phyloP scores from a whole-genome alignment of 2,329 filamentous ascomycete genomes.

The Nakataea oryzae region DNA sequence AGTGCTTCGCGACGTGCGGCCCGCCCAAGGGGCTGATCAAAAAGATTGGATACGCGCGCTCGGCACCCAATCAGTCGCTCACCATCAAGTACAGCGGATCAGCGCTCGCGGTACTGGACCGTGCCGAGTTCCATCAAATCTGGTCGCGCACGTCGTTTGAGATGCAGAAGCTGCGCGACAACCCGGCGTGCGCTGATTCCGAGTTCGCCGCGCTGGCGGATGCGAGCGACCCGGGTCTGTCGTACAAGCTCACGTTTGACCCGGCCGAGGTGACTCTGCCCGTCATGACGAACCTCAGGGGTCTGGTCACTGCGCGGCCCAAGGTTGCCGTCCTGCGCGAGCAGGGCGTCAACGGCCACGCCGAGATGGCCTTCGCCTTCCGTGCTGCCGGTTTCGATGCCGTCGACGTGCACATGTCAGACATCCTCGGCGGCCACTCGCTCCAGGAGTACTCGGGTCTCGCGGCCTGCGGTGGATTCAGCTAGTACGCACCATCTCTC shows the following conservation, averaged over 20 bases:
- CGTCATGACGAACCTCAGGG: slow-evolving; percentile 49
- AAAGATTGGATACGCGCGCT: slow-evolving; percentile 70
- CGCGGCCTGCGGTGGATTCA: slow-evolving; percentile 94
- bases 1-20: slow-evolving; percentile 84
- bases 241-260: slow-evolving; percentile 72
- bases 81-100: slow-evolving; percentile 62
- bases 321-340: slow-evolving; percentile 88
- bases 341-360: slow-evolving; percentile 88
- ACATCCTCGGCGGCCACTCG: slow-evolving; percentile 70
- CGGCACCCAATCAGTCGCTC: slow-evolving; percentile 61
- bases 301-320: slow-evolving; percentile 46
- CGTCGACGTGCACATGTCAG: slow-evolving; percentile 94
- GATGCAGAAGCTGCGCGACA: slow-evolving; percentile 86
- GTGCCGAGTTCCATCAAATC: slow-evolving; percentile 69
- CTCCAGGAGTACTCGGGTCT: slow-evolving; percentile 78
- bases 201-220: slow-evolving; percentile 71
- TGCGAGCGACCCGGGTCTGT: slow-evolving; percentile 68
- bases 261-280: slow-evolving; percentile 63
- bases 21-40: slow-evolving; percentile 72
- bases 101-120: slow-evolving; percentile 57
- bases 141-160: slow-evolving; percentile 85
- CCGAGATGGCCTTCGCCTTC: slow-evolving; percentile 98
- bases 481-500: slow-evolving; percentile 60
- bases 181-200: slow-evolving; percentile 73
- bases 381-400: slow-evolving; percentile 81